phyloP scores from a whole-genome alignment of 2,329 filamentous ascomycete species.

The Colletotrichum siamense region DNA sequence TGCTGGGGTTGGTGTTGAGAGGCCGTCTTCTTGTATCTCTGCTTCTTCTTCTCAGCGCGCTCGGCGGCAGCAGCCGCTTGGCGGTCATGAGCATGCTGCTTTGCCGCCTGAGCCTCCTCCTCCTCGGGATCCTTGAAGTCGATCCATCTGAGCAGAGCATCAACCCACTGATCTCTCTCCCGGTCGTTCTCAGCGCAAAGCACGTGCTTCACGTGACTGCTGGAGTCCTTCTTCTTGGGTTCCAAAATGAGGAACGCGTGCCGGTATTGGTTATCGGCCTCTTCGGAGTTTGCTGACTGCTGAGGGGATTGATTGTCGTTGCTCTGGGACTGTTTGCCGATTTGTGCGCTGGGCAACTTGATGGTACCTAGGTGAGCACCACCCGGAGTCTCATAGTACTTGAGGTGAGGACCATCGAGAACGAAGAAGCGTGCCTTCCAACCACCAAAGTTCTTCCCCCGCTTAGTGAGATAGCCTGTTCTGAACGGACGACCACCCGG shows the following conservation, averaged over 20 bases:
- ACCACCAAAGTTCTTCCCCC: conserved; percentile 97
- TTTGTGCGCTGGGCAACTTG: conserved; percentile 88
- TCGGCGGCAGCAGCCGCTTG: conserved; percentile 37
- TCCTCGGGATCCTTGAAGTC: conserved; percentile 72
- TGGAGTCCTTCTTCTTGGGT: conserved; percentile 94
- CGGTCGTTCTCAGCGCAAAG: conserved; percentile 93
- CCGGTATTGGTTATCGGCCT: conserved; percentile 90
- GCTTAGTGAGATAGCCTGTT: conserved; percentile 93
- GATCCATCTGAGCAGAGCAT: conserved; percentile 87
- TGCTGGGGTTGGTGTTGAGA: conserved; percentile 30
- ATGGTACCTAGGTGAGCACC: conserved; percentile 93
- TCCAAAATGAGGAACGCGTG: conserved; percentile 96
- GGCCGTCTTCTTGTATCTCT: conserved; percentile 34
- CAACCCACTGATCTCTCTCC: conserved; percentile 94
- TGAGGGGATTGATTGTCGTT: conserved; percentile 67
- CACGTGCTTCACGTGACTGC: conserved; percentile 87
- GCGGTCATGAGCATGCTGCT: conserved; percentile 44
- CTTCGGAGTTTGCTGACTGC: conserved; percentile 64
- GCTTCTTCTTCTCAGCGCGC: conserved; percentile 31
- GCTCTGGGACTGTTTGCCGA: conserved; percentile 85
- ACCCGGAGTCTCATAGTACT: conserved; percentile 91
- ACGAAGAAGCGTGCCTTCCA: conserved; percentile 86
- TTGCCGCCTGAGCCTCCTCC: conserved; percentile 43
- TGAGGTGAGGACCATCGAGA: conserved; percentile 68
- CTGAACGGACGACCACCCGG: conserved; percentile 73